Evolutionary conservation across 805 yeast species (phyloP).

Genomic region (Cyberlindnera maritima): DNA sequence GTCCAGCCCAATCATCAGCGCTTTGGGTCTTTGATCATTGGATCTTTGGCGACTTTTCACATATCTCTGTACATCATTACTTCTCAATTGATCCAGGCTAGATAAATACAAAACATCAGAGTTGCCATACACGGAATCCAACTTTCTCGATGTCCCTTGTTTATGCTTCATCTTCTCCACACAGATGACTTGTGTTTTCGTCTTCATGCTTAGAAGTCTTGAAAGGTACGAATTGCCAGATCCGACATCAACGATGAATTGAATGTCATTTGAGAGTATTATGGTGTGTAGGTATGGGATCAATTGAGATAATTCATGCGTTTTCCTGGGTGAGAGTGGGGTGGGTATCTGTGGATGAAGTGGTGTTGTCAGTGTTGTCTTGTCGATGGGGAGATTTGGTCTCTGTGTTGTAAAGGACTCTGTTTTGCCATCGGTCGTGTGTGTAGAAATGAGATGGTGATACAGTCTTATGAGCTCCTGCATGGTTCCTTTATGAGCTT

Average conservation of each 20-base stretch:
- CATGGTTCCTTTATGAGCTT: background rate
- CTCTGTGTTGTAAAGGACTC: background rate
- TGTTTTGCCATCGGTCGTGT: no score
- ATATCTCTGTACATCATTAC: background rate
- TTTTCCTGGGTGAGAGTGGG: constrained; percentile 13
- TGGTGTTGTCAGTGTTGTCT: background rate
- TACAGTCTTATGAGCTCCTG: background rate
- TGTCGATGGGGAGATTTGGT: background rate
- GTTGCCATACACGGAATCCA: constrained; percentile 4
- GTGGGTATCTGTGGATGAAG: background rate
- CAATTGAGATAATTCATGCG: constrained; percentile 14
- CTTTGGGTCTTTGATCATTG: constrained; percentile 6
- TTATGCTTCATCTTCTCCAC: constrained; percentile 5
- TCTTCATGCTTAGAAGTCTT: constrained; percentile 1
- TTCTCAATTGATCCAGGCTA: background rate
- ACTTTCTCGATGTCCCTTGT: background rate
- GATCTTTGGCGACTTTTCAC: constrained; percentile 4
- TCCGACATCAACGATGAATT: constrained; percentile 18
- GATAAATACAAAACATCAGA: background rate
- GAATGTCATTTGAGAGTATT: background rate
- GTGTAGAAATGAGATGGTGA: background rate
- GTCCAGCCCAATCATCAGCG: constrained; percentile 17
- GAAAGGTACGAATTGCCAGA: constrained; percentile 13
- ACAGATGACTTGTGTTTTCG: constrained; percentile 2
- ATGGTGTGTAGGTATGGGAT: background rate